These are phyloP conservation scores for Sutorius australiensis DNA, from an alignment of 768 basidiomycete species.

Conservation along the genomic window DNA sequence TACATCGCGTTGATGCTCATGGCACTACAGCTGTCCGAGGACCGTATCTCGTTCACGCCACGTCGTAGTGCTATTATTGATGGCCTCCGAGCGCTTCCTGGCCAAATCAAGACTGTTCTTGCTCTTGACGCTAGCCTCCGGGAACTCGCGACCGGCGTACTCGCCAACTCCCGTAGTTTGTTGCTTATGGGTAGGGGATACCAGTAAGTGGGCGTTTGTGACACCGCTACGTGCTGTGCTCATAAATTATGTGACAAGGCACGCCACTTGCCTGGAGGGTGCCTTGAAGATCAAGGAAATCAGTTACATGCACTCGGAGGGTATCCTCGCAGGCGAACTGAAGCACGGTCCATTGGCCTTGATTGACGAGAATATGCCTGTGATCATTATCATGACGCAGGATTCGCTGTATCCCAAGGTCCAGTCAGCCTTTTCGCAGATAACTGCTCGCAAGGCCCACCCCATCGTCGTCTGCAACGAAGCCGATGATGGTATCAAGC, in stretches of 20 bases:
- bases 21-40: conserved; percentile 96
- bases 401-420: conserved; percentile 99
- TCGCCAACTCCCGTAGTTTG: conserved; percentile 77
- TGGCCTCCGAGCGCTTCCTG: conserved; percentile 86
- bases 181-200: conserved; percentile 98
- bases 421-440: conserved; percentile 92
- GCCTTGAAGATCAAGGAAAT: conserved; percentile 99
- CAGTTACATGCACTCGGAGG: conserved; percentile 63
- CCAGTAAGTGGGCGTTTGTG: conserved; percentile 54
- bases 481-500: conserved; percentile 74
- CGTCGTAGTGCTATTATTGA: conserved; percentile 92
- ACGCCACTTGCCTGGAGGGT: conserved; percentile 97
- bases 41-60: conserved; percentile 88
- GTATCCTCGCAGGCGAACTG: conserved; percentile 96
- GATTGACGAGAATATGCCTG: conserved; percentile 97
- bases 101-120: conserved; percentile 84
- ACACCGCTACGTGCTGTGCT: background rate
- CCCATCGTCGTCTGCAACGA: conserved; percentile 96
- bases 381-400: conserved; percentile 99
- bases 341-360: conserved; percentile 98
- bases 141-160: conserved; percentile 75
- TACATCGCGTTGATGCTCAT: conserved; percentile 98
- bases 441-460: conserved; percentile 94
- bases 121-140: conserved; percentile 73
- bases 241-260: conserved; percentile 35